A percentile compares a stretch with the other conserved stretches of the same genome.
Conservation (phyloP, 2,329 filamentous ascomycete genomes). For the Arthrobotrys sinensis region DNA sequence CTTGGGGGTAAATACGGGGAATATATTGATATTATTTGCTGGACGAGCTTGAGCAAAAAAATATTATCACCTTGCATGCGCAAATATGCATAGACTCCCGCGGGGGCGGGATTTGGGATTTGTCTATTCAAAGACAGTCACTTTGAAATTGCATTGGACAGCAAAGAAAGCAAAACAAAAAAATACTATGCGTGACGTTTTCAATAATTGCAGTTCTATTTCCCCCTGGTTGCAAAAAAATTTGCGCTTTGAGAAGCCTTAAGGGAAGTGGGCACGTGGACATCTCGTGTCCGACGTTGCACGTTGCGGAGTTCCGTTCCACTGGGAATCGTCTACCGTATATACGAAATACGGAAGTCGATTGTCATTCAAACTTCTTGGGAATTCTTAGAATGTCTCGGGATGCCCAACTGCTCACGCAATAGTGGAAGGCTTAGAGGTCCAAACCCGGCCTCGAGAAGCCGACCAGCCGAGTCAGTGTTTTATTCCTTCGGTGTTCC, state of each 20-base stretch:
- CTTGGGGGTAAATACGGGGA: constrained; percentile 21
- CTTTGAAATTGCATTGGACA: background rate
- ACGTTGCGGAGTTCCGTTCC: constrained; percentile 23
- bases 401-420: constrained; percentile 20
- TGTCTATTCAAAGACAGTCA: constrained; percentile 25
- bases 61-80: constrained; percentile 27
- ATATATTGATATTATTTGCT: constrained; percentile 30
- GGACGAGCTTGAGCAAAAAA: background rate
- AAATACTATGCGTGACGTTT: too few species aligned
- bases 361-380: background rate
- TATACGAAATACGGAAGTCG: constrained; percentile 21
- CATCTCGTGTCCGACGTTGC: constrained; percentile 23
- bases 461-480: constrained; percentile 18
- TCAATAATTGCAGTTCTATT: background rate
- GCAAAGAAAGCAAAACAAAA: too few species aligned
- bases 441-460: background rate
- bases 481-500: constrained; percentile 18
- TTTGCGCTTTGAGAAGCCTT: background rate
- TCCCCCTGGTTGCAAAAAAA: background rate
- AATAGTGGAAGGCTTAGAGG: constrained; percentile 43
- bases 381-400: constrained; percentile 22
- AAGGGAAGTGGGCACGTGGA: constrained; percentile 22
- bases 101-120: constrained; percentile 9
- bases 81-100: constrained; percentile 24
- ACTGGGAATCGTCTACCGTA: background rate